Percentiles rank a stretch among this genome's conserved stretches.
These are phyloP conservation scores for Aspergillus caelatus DNA, from an alignment of 2,329 filamentous ascomycete species.

Conservation along the genomic window DNA sequence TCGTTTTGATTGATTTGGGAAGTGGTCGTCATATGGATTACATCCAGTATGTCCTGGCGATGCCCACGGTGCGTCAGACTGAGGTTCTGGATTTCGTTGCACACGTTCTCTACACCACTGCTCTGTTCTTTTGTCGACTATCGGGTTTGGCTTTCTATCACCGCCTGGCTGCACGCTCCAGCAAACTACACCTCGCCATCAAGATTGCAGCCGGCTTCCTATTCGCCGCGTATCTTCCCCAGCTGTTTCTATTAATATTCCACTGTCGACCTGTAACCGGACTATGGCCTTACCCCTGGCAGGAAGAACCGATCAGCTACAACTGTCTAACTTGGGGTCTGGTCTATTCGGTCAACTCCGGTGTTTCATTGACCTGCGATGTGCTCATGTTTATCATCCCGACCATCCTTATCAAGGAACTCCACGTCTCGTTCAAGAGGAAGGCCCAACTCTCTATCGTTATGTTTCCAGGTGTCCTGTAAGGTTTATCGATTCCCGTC, in stretches of 20 bases:
- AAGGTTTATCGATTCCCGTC: conserved; percentile 20
- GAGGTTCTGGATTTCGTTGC: conserved; percentile 55
- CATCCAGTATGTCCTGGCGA: conserved; percentile 49
- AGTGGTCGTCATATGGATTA: conserved; percentile 45
- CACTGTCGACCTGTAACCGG: conserved; percentile 56
- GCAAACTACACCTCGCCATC: conserved; percentile 27
- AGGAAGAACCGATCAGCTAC: conserved; percentile 45
- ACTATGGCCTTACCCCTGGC: conserved; percentile 56
- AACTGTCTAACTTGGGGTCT: conserved; percentile 54
- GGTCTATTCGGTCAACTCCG: conserved; percentile 56
- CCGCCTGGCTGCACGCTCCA: conserved; percentile 45
- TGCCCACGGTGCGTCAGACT: conserved; percentile 45
- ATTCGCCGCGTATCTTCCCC: conserved; percentile 49
- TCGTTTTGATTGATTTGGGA: conserved; percentile 52
- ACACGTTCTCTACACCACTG: conserved; percentile 56
- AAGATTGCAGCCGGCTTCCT: conserved; percentile 37
- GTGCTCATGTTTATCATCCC: conserved; percentile 56
- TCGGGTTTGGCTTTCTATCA: conserved; percentile 58
- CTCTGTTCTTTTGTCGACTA: conserved; percentile 54
- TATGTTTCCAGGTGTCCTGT: conserved; percentile 54
- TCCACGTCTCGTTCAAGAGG: conserved; percentile 48
- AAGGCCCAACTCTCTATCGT: conserved; percentile 54
- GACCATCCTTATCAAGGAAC: conserved; percentile 49
- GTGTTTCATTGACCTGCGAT: conserved; percentile 54
- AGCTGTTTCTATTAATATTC: conserved; percentile 55